Conservation (phyloP, 2,329 filamentous ascomycete genomes). For the Exophiala viscosa region DNA sequence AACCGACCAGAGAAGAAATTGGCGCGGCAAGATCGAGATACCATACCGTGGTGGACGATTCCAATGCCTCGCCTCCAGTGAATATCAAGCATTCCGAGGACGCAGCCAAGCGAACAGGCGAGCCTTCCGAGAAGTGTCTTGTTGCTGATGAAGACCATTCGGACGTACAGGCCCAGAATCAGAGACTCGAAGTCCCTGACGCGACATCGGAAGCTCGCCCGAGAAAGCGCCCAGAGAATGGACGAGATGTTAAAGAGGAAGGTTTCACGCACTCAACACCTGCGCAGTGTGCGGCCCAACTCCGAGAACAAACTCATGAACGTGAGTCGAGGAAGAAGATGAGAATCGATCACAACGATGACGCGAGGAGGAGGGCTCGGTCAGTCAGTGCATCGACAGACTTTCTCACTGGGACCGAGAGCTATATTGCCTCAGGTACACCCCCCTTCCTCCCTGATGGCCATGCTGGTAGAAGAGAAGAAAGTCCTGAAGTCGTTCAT, state of each 20-base stretch:
- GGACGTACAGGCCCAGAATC: background rate
- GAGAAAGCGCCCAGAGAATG: background rate
- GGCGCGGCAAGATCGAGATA: conserved; percentile 10
- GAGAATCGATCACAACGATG: background rate
- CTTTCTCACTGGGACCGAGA: conserved; percentile 11
- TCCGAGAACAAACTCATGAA: background rate
- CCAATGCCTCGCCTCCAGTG: background rate
- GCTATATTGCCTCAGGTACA: background rate
- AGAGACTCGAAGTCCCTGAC: background rate
- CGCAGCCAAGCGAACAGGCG: too few relatives aligned
- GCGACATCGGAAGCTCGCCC: background rate
- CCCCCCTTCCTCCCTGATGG: background rate
- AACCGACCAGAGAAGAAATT: conserved; percentile 8
- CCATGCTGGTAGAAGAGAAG: background rate
- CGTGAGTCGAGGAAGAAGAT: background rate
- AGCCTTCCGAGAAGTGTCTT: background rate
- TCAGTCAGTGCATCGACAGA: conserved; percentile 11
- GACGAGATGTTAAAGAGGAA: background rate
- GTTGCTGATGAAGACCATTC: background rate
- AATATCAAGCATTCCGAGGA: too few relatives aligned
- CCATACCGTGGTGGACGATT: background rate
- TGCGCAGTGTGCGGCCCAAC: background rate
- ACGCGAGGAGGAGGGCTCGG: background rate
- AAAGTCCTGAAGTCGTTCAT: background rate
- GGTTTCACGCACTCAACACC: background rate